Evolutionary conservation across 768 basidiomycete species (phyloP), one percentile per base, ranked within the genome.

Genomic region (Termitomyces sp.): DNA sequence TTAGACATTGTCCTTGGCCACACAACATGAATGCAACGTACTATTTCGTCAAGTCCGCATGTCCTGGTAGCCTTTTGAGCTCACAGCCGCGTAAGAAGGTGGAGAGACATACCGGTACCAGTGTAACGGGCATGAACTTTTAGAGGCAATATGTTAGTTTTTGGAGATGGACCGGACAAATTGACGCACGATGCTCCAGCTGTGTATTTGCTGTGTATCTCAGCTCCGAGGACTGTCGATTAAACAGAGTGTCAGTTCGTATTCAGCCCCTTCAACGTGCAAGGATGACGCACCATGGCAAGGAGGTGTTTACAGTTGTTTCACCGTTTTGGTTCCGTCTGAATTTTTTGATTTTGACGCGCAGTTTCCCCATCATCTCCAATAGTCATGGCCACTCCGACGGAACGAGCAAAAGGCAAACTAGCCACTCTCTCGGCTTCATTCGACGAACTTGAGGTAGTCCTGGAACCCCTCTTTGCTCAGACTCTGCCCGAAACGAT

Each of bases 31-130:
- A 48, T 48, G 11, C 41, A 38, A 76, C 92, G 60, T 65, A 97
- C 96, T 89, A 95, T 78, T 98, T 98, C 6, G 93, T 92, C 69
- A 95, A 75, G 71, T 99, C 96, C 35, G 95, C 95, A 73, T 99
- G 95, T 29, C 96, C 95, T 94, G 57, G 31, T 34, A 45, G 34
- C 58, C 57, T 50, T 54, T 63, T 59, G 45, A 51, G 54, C 34
- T 29, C 48, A 35, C 51, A 14, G 29, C 21, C 29, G 45, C 16
- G 19, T 35, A 27, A 57, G 56, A 40, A 45, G 34, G n/a, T 41
- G 38, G 34, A 52, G 10, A 21, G 47, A 57, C 86, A 45, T 62
- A 92, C 92, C 94, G 38, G 96, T 99, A 42, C 96, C 96, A 25
- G 93, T 94, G 69, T 97, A 97, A 56, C 95, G 84, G 64, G 95